Evolutionary conservation across 768 basidiomycete genomes (phyloP).

Genomic region (Naganishia vaughanmartiniae): DNA sequence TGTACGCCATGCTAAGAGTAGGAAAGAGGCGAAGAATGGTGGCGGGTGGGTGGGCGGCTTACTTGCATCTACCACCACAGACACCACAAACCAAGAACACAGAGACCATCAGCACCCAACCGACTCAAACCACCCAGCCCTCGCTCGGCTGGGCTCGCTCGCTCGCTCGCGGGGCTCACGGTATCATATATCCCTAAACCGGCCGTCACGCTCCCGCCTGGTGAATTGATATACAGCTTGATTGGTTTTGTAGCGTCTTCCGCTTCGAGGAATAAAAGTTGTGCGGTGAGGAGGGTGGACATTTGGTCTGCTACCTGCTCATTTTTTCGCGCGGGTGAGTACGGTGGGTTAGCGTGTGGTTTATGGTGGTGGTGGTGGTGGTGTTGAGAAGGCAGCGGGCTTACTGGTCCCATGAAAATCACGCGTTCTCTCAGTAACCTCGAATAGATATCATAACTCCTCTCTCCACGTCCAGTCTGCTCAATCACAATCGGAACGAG

Average conservation of each 20-base stretch:
- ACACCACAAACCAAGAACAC: background rate
- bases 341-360: no score
- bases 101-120: background rate
- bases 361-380: background rate
- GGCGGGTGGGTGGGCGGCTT: no score
- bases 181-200: conserved; percentile 97
- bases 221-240: conserved; percentile 94
- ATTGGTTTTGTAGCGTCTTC: conserved; percentile 93
- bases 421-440: conserved; percentile 87
- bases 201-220: conserved; percentile 92
- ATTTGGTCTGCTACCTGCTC: conserved; percentile 81
- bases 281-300: conserved; percentile 82
- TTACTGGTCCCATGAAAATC: conserved; percentile 89
- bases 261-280: conserved; percentile 91
- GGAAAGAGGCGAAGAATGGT: background rate
- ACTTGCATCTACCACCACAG: conserved; percentile 65
- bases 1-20: no score
- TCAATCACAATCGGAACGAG: conserved; percentile 28
- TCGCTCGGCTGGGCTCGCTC: no score
- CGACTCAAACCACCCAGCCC: no score
- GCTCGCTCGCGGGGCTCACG: conserved; percentile 56
- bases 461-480: conserved; percentile 49
- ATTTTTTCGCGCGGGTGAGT: no score
- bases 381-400: conserved; percentile 45
- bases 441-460: conserved; percentile 86